Percentiles rank a stretch among this genome's conserved stretches.
Conservation (phyloP, 352 stramenopile genomes). For the Globisporangium perplexum region DNA sequence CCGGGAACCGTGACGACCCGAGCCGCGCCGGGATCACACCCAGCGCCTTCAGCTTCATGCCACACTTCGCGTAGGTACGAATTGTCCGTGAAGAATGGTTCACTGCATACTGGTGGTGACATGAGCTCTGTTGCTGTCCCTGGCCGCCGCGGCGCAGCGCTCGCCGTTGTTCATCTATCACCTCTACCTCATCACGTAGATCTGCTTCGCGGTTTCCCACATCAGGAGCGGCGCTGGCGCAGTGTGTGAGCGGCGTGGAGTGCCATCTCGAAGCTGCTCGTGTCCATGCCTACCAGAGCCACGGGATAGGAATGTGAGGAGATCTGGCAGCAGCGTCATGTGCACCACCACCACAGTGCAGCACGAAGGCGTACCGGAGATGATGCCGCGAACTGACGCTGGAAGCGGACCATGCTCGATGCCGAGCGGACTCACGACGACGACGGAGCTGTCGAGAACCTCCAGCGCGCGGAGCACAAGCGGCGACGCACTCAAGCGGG, state of each 20-base stretch:
- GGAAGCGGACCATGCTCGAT: constrained; percentile 28
- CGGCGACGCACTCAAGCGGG: constrained; percentile 24
- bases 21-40: constrained; percentile 74
- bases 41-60: constrained; percentile 37
- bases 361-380: constrained; percentile 34
- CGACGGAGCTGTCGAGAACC: constrained; percentile 21
- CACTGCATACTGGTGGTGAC: too few species aligned
- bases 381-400: constrained; percentile 24
- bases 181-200: too few species aligned
- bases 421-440: constrained; percentile 26
- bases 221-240: neutral
- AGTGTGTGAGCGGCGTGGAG: neutral
- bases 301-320: too few species aligned
- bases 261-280: neutral
- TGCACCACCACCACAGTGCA: too few species aligned
- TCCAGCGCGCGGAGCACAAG: constrained; percentile 25
- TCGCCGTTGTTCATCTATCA: neutral
- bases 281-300: neutral
- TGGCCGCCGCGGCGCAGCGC: too few species aligned
- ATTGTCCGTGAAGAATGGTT: too few species aligned
- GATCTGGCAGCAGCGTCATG: too few species aligned
- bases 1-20: constrained; percentile 70
- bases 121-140: too few species aligned
- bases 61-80: neutral
- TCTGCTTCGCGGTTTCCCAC: neutral